Conservation (phyloP, 1,284 basidiomycete species). For the Afroboletus lepidellus region DNA sequence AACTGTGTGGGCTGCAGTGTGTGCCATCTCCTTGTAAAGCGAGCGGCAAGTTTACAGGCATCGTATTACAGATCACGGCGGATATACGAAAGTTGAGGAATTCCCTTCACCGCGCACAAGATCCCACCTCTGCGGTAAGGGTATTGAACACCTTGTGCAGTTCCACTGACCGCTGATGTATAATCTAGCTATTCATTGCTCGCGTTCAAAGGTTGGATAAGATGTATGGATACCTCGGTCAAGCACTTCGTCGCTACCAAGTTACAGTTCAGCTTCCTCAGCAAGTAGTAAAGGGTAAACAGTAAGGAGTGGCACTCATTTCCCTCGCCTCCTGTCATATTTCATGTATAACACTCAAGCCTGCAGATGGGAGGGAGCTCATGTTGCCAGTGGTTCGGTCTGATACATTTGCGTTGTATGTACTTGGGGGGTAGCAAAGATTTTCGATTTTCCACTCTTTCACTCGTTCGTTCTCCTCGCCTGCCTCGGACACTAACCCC, state of each 20-base stretch:
- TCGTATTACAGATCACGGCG: conserved; percentile 16
- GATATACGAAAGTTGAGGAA: conserved; percentile 15
- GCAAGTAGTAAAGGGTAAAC: background rate
- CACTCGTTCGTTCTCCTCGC: too few species aligned
- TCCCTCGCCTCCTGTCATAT: background rate
- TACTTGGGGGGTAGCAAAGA: too few species aligned
- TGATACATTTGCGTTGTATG: too few species aligned
- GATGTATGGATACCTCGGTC: conserved; percentile 23
- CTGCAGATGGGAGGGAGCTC: too few species aligned
- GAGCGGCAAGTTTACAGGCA: background rate
- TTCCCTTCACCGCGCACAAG: conserved; percentile 8
- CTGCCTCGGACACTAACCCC: too few species aligned
- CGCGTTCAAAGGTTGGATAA: conserved; percentile 18
- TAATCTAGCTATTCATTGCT: conserved; percentile 12
- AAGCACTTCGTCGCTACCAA: conserved; percentile 23
- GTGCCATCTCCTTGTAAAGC: background rate
- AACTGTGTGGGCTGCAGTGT: conserved; percentile 21
- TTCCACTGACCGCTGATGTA: too few species aligned
- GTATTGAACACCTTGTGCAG: background rate
- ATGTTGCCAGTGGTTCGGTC: too few species aligned
- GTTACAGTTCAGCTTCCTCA: conserved; percentile 17
- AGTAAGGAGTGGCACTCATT: background rate
- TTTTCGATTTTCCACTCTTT: too few species aligned
- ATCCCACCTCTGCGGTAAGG: conserved; percentile 17
- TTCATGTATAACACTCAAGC: background rate